Evolutionary conservation across 2,329 filamentous ascomycete genomes (phyloP), one percentile per base, ranked within the genome.

Genomic region (Aspergillus sp.): DNA sequence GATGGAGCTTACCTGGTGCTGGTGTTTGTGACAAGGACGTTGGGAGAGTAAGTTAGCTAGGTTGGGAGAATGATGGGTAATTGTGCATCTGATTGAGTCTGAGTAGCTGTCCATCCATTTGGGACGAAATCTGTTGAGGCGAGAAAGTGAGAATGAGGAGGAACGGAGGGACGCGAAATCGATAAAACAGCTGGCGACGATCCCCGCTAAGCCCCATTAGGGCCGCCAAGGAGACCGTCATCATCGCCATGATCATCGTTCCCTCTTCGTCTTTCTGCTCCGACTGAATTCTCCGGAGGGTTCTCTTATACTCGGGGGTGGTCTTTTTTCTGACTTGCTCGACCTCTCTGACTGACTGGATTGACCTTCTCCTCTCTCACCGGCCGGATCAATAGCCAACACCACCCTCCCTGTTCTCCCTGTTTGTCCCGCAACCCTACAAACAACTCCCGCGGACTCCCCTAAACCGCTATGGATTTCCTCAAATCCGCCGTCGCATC

Each of bases 401-500:
- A 42, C n/a, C 19, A 42, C n/a, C 40, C 19, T 17, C 40, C 19
- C 19, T 17, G n/a, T 17, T 21, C 19, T 17, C 40, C 19, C 19
- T 17, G n/a, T 17, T 21, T 19, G 4, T 45, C 25, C 9, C 21
- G 21, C 11, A 23, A 23, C 20, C 25, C 20, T 29, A 29, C 19
- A 13, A 5, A 19, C 40, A 23, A 19, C 38, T 16, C 16, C 51
- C 44, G 19, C 44, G 42, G 16, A 50, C 49, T 34, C 34, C 40
- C 43, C n/a, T 14, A 38, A 44, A 20, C 50, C 32, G 54, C 62
- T 62, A 99, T 99, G 94, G 92, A 99, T 72, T 97, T 97, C 68
- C 83, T 99, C 69, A 97, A 97, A 76, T 97, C 92, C 56, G 94
- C 94, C 48, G 91, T 97, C 69, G 93, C 92, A 43, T 97, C 94